Evolutionary conservation across 345 rosid species (phyloP).

Genomic region (Ricinus communis): DNA sequence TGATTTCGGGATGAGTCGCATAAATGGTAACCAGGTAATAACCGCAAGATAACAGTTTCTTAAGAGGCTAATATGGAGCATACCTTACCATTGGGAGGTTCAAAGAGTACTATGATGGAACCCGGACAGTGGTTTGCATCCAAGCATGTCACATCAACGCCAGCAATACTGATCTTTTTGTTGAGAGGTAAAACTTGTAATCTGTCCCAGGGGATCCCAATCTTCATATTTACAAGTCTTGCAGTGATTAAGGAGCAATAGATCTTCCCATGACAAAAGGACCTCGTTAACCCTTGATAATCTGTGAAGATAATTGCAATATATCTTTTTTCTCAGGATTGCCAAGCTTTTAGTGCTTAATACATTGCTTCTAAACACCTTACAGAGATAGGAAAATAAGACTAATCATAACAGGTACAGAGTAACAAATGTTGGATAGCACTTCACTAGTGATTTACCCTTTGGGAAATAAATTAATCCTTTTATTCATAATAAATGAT

Average conservation of each 20-base stretch:
- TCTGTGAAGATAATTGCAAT: slow-evolving; percentile 40
- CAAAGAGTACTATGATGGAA: slow-evolving; percentile 77
- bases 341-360: background rate
- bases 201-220: slow-evolving; percentile 87
- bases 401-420: background rate
- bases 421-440: slow-evolving; percentile 1
- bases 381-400: background rate
- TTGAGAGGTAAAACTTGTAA: slow-evolving; percentile 67
- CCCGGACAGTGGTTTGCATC: slow-evolving; percentile 99
- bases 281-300: slow-evolving; percentile 92
- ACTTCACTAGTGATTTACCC: background rate
- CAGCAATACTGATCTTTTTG: slow-evolving; percentile 64
- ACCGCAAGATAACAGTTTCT: slow-evolving; percentile 12
- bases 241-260: slow-evolving; percentile 89
- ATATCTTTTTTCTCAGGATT: background rate
- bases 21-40: slow-evolving; percentile 12
- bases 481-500: background rate
- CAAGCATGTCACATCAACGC: slow-evolving; percentile 68
- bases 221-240: slow-evolving; percentile 75
- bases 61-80: slow-evolving; percentile 28
- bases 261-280: slow-evolving; percentile 84
- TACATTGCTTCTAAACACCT: background rate
- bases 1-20: slow-evolving; percentile 2
- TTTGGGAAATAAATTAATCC: background rate
- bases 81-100: slow-evolving; percentile 92